Evolutionary conservation across 83 land plant genomes (phyloP).

Genomic region (Larix sibirica): DNA sequence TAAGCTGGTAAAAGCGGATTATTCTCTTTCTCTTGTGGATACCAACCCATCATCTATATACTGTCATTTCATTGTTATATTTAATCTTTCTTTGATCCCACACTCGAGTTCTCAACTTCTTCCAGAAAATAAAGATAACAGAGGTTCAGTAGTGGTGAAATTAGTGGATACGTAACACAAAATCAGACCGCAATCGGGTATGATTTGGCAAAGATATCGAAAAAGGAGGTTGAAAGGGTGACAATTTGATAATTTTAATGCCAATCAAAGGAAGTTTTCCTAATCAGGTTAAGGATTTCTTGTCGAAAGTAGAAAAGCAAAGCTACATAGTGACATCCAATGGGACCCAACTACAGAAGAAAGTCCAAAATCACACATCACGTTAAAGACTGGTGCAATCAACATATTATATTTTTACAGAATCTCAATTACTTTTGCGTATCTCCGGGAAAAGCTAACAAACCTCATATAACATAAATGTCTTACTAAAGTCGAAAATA

Average conservation of each 20-base stretch:
- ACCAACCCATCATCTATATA: background rate
- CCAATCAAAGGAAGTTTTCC: background rate
- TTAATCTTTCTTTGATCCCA: background rate
- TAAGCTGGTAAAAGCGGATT: too few species aligned
- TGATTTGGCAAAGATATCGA: background rate
- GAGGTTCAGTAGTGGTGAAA: background rate
- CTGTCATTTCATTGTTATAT: background rate
- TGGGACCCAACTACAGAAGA: background rate
- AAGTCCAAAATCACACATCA: background rate
- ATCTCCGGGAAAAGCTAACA: background rate
- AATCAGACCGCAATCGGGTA: background rate
- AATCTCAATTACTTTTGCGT: background rate
- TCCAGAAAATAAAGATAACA: background rate
- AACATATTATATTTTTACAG: background rate
- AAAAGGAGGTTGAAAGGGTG: background rate
- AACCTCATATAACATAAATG: background rate
- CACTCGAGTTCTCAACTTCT: background rate
- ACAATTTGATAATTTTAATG: background rate
- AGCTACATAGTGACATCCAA: constrained; percentile 6
- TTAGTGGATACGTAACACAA: background rate
- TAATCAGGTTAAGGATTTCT: background rate
- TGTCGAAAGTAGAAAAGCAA: background rate
- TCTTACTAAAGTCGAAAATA: background rate
- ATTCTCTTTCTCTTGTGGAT: background rate
- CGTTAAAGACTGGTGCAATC: background rate